Evolutionary conservation across 31 red algal genomes (phyloP), one percentile per base, ranked within the genome.

Genomic region (Odonthalia washingtoniensis): DNA sequence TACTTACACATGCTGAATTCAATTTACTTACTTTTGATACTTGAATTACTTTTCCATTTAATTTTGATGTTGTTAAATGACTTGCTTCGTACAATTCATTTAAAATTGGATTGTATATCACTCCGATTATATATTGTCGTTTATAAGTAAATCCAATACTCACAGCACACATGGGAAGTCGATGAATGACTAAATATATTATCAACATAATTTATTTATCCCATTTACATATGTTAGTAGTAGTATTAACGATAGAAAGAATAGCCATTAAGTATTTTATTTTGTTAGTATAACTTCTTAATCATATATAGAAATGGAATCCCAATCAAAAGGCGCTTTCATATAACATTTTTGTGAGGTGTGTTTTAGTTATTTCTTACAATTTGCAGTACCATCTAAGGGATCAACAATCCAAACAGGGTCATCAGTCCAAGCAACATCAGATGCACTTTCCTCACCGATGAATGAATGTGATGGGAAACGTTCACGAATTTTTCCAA

Each of bases 311-410:
- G n/a, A n/a, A n/a, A n/a, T n/a, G n/a, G 16, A 28, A 68, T 34
- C 31, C 31, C 65, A 68, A 28, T 14, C 65, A 68, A 5, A 28
- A 68, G 31, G 9, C 36, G 31, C 31, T 9, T 18, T 62, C 53
- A 62, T 18, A 18, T 21, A 62, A 18, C 53, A 62, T 62, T 62
- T n/a, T 21, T n/a, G 18, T n/a, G 21, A 18, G 21, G 31, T n/a
- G n/a, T n/a, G n/a, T n/a, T n/a, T n/a, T n/a, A n/a, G n/a, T 9
- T 5, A 40, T 4, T 28, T 74, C 86, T 60, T 81, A 89, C 86
- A 98, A 63, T 98, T 98, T 17, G 93, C 89, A 24, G 96, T 98
- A 42, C 96, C 96, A 81, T 98, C 96, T 9, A 98, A 75, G 14
- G 94, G 93, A 38, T 95, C 90, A 24, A 93, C 81, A 37, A 97